Conservation (phyloP, 164 flowering plant genomes). For the Platanus orientalis region DNA sequence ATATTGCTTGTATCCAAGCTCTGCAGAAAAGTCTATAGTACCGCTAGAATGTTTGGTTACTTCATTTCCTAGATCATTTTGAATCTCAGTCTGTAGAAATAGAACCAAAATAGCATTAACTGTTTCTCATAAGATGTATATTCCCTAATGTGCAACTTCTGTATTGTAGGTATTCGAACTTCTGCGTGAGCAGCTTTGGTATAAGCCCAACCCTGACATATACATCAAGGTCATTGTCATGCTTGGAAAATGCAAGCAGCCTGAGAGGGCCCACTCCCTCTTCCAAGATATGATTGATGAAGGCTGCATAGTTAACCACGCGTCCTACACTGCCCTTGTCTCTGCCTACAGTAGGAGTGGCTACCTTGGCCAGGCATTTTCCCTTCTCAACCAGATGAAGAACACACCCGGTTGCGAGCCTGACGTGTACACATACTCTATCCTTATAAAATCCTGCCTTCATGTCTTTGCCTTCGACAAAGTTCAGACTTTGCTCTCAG, state of each 20-base stretch:
- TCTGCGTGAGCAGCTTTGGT: slow-evolving; percentile 88
- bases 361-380: slow-evolving; percentile 64
- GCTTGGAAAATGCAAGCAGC: slow-evolving; percentile 98
- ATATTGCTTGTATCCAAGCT: too few species aligned
- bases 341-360: slow-evolving; percentile 90
- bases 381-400: slow-evolving; percentile 78
- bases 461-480: slow-evolving; percentile 59
- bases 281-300: slow-evolving; percentile 83
- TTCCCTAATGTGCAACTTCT: neutral
- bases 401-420: slow-evolving; percentile 57
- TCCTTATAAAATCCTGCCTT: slow-evolving; percentile 86
- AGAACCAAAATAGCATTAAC: too few species aligned
- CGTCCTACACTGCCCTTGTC: slow-evolving; percentile 82
- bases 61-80: too few species aligned
- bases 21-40: too few species aligned
- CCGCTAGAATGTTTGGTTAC: too few species aligned
- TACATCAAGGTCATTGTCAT: slow-evolving; percentile 88
- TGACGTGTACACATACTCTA: slow-evolving; percentile 78
- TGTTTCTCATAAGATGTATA: neutral
- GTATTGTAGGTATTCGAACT: slow-evolving; percentile 76
- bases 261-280: slow-evolving; percentile 64
- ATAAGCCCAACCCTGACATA: slow-evolving; percentile 67
- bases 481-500: slow-evolving; percentile 58
- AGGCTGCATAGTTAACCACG: slow-evolving; percentile 63
- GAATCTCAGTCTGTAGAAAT: too few species aligned